Evolutionary conservation across 2,329 filamentous ascomycete species (phyloP), one percentile per base, ranked within the genome.

Genomic region (Fusarium sp.): DNA sequence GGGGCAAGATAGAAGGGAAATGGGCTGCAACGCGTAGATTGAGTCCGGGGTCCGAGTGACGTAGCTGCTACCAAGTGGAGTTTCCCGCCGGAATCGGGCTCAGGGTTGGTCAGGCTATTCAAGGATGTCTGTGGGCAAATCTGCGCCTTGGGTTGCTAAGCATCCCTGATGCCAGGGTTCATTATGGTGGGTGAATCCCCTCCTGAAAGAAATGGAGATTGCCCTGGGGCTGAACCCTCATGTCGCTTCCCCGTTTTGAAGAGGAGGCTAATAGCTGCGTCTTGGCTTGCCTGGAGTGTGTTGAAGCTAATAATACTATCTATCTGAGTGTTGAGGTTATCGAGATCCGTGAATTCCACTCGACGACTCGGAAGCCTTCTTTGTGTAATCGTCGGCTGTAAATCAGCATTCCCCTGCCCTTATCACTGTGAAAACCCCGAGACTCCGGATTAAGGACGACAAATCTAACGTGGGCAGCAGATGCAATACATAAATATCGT

Each of bases 61-160:
- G 73, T 75, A 67, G 72, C 66, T 52, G 41, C 63, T 61, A 18
- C 39, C 26, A 29, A n/a, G 68, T 70, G 67, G 63, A 24, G 37
- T 31, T 29, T 53, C 16, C 28, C 29, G 50, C 63, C 67, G 50
- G 43, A 55, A 70, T 70, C 67, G 68, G 61, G 63, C 24, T 37
- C 48, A 47, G 55, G 54, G 58, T 65, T 61, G 66, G 66, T 26
- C 50, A 63, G 39, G 49, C 29, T 37, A 29, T 37, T 41, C 66
- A 59, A 60, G 60, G 52, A 53, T 44, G 37, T 29, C 33, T 52
- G 28, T 50, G 48, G 53, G 38, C 26, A 35, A 63, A 57, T 48
- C 62, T 58, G 31, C 37, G 26, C 29, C 18, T 54, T 58, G 59
- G 62, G 52, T 62, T 57, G 43, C 43, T 61, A 53, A 43, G 15